Evolutionary conservation across 2,329 filamentous ascomycete genomes (phyloP), one percentile per base, ranked within the genome.

Genomic region (Neocucurbitaria cava): DNA sequence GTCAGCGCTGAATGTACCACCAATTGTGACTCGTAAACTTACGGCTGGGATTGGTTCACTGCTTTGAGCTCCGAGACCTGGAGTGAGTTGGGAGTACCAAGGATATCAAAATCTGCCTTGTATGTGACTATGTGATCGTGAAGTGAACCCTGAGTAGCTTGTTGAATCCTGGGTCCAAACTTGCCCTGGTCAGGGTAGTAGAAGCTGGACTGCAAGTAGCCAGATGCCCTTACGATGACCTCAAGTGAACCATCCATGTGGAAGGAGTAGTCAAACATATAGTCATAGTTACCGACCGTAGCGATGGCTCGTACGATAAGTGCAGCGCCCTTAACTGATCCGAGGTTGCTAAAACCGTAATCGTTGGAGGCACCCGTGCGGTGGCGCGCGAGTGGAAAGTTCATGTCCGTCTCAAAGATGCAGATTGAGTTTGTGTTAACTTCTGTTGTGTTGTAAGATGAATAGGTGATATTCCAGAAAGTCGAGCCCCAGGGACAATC

Each of bases 401-500:
- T 71, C 48, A 65, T 65, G 15, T 69, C 64, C 3, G 59, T 49
- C 47, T 73, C 71, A 38, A 72, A 71, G 11, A 72, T 59, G 52
- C 85, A 88, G 38, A 87, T 78, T 79, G 53, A 77, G 41, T 26
- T 43, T 23, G 72, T 0, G 78, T 81, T 4, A 69, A 77, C 51
- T 0, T 76, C 73, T 0, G 77, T 79, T 3, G 70, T 78, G 51
- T 81, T 79, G 2, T 66, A 69, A 4, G 77, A 75, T 48, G 79
- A 80, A 57, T 80, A 82, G 1, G 75, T 74, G 0, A 74, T 73
- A 63, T 84, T 81, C 35, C 84, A 73, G 54, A 81, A 85, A 0
- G 79, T 82, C 0, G 82, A 76, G 42, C 82, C 79, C 0, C 76
- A 59, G 0, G 83, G 83, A 56, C 83, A 85, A 62, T 86, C 83